Evolutionary conservation across 2,329 filamentous ascomycete genomes (phyloP).

Genomic region (Epichloe brachyelytri): DNA sequence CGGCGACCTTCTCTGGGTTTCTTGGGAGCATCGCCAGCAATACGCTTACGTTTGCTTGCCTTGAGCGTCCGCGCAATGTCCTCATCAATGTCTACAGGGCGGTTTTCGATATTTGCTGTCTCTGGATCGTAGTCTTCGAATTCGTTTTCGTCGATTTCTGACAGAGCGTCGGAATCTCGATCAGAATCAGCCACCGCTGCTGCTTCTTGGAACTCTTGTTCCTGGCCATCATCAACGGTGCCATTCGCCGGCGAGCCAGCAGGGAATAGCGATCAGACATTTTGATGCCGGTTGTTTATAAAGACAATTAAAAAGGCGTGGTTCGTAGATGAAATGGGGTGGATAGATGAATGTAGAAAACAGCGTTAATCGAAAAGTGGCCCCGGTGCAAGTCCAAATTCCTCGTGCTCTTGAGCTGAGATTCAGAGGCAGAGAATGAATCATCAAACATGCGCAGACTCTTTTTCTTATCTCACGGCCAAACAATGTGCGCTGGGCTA

Average conservation of each 20-base stretch:
- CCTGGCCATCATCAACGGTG: slow-evolving; percentile 27
- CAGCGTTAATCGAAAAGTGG: neutral
- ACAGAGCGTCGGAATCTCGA: slow-evolving; percentile 46
- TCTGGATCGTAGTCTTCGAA: slow-evolving; percentile 58
- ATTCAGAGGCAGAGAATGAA: neutral
- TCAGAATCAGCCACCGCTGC: slow-evolving; percentile 33
- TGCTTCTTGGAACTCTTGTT: slow-evolving; percentile 29
- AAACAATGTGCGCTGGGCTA: neutral
- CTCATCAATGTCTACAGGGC: slow-evolving; percentile 55
- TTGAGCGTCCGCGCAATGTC: slow-evolving; percentile 51
- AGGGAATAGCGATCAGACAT: slow-evolving; percentile 37
- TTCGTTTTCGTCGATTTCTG: slow-evolving; percentile 57
- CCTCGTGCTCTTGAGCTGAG: neutral
- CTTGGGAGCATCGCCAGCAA: slow-evolving; percentile 49
- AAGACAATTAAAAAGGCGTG: neutral
- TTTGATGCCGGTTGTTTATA: neutral
- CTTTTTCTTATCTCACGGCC: neutral
- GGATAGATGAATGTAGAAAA: neutral
- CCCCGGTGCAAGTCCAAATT: neutral
- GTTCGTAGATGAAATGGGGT: neutral
- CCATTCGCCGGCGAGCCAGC: slow-evolving; percentile 24
- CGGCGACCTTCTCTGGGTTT: slow-evolving; percentile 65
- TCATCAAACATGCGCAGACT: no score
- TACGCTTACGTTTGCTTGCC: slow-evolving; percentile 51
- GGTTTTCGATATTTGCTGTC: slow-evolving; percentile 48